Base-by-base conservation (phyloP, 257 asterid species). In the Eucommia ulmoides region DNA sequence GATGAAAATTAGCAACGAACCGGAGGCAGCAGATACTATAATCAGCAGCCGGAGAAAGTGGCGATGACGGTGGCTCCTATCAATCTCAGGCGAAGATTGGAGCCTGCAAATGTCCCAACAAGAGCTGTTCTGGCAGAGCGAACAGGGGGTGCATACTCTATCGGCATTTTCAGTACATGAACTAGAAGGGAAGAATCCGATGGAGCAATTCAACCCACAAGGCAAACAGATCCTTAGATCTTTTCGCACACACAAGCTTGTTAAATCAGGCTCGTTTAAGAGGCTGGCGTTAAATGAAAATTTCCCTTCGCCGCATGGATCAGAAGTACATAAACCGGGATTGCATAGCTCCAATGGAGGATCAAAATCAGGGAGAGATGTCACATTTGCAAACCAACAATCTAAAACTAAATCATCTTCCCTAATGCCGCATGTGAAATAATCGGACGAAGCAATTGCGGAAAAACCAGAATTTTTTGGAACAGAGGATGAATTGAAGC, bases 301-400 rank as follows among this genome's bases (percentile, higher is more conserved):
- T 75, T 61, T 75, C 21, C 79, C 80, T 38, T 73, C 80, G 0
- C 83, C 74, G 19, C 98, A 89, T 5, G 61, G 18, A 42, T 66
- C 70, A 3, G 88, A 64, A 12, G 63, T 67, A 58, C 98, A 89
- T 22, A 85, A 64, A 0, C 98, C 96, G 0, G 98, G 98, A 55
- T 96, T 89, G 54, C 96, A 89, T 53, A 89, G 56, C 88, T 89
- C 81, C 81, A 89, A 52, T 0, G 98, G 98, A 23, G 98, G 98
- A 65, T 80, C 89, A 52, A 78, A 80, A 60, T 67, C 63, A 6
- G 51, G 53, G 7, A 70, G 62, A 0, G 77, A 65, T 0, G 74
- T 61, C 2, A 68, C 58, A 46, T 71, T 67, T 0, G 88, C 53
- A 33, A 72, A 86, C 94, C 94, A 91, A 54, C 98, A 91, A 62